Evolutionary conservation across 2,329 filamentous ascomycete genomes (phyloP), one percentile per base, ranked within the genome.

Genomic region (Calcarisporium arbuscula): DNA sequence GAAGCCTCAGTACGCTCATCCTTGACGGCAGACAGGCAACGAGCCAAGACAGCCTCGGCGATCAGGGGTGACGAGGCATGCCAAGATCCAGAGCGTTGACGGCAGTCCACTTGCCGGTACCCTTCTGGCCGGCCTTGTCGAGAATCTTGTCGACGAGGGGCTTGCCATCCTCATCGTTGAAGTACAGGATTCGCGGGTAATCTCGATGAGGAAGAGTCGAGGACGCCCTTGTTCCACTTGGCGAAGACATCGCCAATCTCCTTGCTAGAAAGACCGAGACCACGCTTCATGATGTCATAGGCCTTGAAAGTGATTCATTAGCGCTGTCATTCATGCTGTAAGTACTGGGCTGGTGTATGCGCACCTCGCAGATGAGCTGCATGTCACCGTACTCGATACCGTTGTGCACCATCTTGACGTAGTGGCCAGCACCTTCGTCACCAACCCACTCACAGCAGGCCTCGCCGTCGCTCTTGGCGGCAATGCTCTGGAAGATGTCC

Each of bases 351-450:
- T 30, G 22, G 7, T 12, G 10, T 12, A 15, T 18, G 39, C 77
- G 54, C 70, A 95, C 90, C 82, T 98, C 92, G 69, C 84, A 94
- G 64, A 98, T 98, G 58, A 98, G 78, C 77, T 98, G 92, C 92
- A 98, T 98, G 73, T 98, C 92, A 80, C 92, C 92, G 65, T 98
- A 98, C 74, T 98, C 92, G 56, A 98, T 98, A 78, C 92, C 92
- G 72, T 98, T 98, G 83, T 98, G 92, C 46, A 98, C 92, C 92
- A 98, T 98, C 85, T 98, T 98, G 75, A 98, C 90, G 77, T 95
- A 98, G 82, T 98, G 92, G 55, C 92, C 92, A 70, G 92, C 86
- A 80, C 92, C 92, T 68, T 96, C 88, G 70, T 96, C 92, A 72
- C 92, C 92, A 56, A 98, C 92, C 92, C 92, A 98, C 70, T 98